Conservation (phyloP, 441 rosid genomes). For the Erodium moschatum region DNA sequence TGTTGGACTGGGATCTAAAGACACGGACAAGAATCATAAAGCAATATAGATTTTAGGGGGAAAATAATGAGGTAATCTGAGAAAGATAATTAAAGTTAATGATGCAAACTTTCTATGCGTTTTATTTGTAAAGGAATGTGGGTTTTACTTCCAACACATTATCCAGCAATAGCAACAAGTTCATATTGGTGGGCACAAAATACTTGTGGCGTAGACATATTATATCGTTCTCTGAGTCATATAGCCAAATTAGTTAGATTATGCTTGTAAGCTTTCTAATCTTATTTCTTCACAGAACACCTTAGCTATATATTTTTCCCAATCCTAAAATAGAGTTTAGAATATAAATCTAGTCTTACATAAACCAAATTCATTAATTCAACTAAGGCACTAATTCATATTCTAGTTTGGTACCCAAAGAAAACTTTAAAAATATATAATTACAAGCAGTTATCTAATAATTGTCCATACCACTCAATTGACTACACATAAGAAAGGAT, state of each 20-base stretch:
- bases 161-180: background rate
- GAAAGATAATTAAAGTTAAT: background rate
- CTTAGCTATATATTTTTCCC: background rate
- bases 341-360: background rate
- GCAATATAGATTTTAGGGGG: background rate
- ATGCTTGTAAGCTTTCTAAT: background rate
- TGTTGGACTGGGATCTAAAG: background rate
- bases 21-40: background rate
- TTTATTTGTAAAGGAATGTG: background rate
- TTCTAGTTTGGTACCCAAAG: background rate
- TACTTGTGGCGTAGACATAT: too few relatives aligned
- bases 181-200: background rate
- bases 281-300: background rate
- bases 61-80: background rate
- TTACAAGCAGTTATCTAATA: background rate
- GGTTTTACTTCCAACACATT: slow-evolving; percentile 1
- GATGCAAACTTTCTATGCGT: background rate
- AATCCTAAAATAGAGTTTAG: background rate
- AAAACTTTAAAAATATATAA: background rate
- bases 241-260: slow-evolving; percentile 5
- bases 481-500: slow-evolving; percentile 2
- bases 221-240: background rate
- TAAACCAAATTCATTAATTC: background rate
- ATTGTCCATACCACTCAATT: background rate
- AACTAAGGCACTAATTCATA: background rate